Percentiles rank a stretch among this genome's conserved stretches.
Conservation (phyloP, 2,329 filamentous ascomycete genomes). For the Harringtonia lauricola region DNA sequence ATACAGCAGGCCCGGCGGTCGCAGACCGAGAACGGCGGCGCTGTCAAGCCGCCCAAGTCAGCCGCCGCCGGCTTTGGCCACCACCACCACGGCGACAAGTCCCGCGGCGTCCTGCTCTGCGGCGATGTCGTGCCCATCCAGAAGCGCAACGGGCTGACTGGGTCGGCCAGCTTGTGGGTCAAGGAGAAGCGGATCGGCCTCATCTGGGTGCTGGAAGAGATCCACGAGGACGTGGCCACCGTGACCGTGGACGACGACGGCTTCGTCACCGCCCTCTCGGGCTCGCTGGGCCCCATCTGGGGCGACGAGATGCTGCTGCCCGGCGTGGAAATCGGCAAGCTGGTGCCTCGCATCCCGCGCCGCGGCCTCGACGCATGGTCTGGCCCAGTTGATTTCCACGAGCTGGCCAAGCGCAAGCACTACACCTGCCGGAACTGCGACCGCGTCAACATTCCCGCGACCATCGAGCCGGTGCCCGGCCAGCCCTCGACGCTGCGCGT, state of each 20-base stretch:
- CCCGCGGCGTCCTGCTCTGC: slow-evolving; percentile 71
- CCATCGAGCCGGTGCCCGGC: slow-evolving; percentile 61
- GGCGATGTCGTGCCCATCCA: slow-evolving; percentile 97
- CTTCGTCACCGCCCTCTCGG: slow-evolving; percentile 55
- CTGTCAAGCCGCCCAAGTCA: slow-evolving; percentile 43
- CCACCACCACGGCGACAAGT: slow-evolving; percentile 64
- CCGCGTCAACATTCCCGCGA: slow-evolving; percentile 73
- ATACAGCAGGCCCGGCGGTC: slow-evolving; percentile 39
- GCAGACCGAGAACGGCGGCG: slow-evolving; percentile 50
- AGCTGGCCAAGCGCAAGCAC: slow-evolving; percentile 60
- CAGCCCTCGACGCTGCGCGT: slow-evolving; percentile 61
- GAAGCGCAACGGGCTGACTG: slow-evolving; percentile 84
- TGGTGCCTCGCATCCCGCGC: slow-evolving; percentile 75
- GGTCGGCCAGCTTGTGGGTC: slow-evolving; percentile 93
- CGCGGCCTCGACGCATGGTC: slow-evolving; percentile 59
- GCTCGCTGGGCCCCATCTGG: slow-evolving; percentile 81
- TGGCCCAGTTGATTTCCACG: slow-evolving; percentile 67
- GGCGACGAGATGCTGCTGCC: slow-evolving; percentile 55
- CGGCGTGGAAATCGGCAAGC: slow-evolving; percentile 63
- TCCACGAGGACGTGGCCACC: slow-evolving; percentile 82
- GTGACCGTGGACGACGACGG: slow-evolving; percentile 70
- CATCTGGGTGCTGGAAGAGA: slow-evolving; percentile 97
- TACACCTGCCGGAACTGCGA: slow-evolving; percentile 76
- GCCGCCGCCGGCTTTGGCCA: slow-evolving; percentile 35
- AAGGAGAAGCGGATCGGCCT: slow-evolving; percentile 91